phyloP scores from a whole-genome alignment of 352 stramenopile species.

The Phytophthora pistaciae region DNA sequence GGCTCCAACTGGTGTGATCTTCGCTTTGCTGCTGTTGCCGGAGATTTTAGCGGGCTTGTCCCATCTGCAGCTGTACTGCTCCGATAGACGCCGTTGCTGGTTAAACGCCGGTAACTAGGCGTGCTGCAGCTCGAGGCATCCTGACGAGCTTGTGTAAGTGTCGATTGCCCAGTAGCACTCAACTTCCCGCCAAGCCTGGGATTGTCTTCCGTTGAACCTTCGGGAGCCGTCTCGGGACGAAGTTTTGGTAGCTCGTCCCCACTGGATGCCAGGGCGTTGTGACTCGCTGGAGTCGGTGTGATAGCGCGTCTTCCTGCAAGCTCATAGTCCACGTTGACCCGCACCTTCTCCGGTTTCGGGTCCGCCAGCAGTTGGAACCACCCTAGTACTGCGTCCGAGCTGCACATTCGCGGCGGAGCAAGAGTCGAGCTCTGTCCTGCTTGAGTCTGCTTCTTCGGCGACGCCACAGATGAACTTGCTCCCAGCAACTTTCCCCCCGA shows the following conservation, averaged over 20 bases:
- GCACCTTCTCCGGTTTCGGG: constrained; percentile 61
- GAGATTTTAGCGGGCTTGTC: constrained; percentile 49
- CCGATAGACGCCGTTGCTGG: constrained; percentile 32
- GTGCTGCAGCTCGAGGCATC: constrained; percentile 17
- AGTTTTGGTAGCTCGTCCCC: constrained; percentile 57
- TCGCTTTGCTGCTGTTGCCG: constrained; percentile 51
- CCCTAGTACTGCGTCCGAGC: constrained; percentile 64
- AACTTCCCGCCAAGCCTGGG: constrained; percentile 9
- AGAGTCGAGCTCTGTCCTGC: constrained; percentile 22
- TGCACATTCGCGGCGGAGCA: constrained; percentile 59
- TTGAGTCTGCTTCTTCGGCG: constrained; percentile 21
- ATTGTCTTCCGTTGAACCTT: constrained; percentile 29
- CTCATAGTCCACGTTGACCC: constrained; percentile 67
- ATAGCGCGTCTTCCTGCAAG: constrained; percentile 43
- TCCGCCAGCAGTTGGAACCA: constrained; percentile 61
- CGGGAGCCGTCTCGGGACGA: constrained; percentile 48
- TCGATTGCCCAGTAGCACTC: constrained; percentile 31
- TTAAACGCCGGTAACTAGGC: constrained; percentile 18
- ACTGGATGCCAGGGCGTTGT: constrained; percentile 11
- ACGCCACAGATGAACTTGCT: constrained; percentile 6
- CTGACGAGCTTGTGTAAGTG: constrained; percentile 50
- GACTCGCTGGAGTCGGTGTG: constrained; percentile 28
- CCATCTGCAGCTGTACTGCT: constrained; percentile 24
- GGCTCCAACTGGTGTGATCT: constrained; percentile 66
- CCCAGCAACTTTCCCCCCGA: constrained; percentile 15